Conservation (phyloP, 148 eudicot genomes). For the Silene latifolia region DNA sequence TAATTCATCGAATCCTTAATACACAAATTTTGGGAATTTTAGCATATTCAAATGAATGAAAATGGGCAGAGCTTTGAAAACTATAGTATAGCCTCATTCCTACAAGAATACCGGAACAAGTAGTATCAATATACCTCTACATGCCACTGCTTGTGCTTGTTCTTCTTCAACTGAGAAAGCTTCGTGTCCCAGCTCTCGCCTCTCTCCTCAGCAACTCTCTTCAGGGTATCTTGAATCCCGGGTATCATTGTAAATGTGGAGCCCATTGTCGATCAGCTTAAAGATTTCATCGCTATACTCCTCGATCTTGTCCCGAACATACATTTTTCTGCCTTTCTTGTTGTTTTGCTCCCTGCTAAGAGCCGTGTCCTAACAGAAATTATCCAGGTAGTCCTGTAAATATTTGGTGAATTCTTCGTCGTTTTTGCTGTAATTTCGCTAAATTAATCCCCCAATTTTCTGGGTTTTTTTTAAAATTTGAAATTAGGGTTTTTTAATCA, state of each 20-base stretch:
- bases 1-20: background rate
- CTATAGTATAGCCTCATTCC: slow-evolving; percentile 26
- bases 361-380: slow-evolving; percentile 74
- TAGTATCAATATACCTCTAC: slow-evolving; percentile 74
- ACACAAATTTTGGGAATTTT: background rate
- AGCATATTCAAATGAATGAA: slow-evolving; percentile 17
- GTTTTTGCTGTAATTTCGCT: too few relatives aligned
- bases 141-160: slow-evolving; percentile 98
- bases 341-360: slow-evolving; percentile 89
- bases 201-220: slow-evolving; percentile 77
- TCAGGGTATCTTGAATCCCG: slow-evolving; percentile 81
- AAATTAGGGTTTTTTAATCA: too few relatives aligned
- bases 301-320: slow-evolving; percentile 89
- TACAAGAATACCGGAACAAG: slow-evolving; percentile 15
- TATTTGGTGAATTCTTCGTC: slow-evolving; percentile 80
- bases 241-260: slow-evolving; percentile 97
- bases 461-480: too few relatives aligned
- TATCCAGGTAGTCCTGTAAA: slow-evolving; percentile 54
- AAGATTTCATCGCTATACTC: slow-evolving; percentile 90
- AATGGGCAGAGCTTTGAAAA: slow-evolving; percentile 8
- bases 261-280: slow-evolving; percentile 71
- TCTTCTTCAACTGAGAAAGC: slow-evolving; percentile 79
- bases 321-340: slow-evolving; percentile 86
- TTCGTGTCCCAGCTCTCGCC: slow-evolving; percentile 91
- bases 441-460: too few relatives aligned